These are phyloP conservation scores for Alternaria postmessia DNA, from an alignment of 2,329 filamentous ascomycete species.

Conservation along the genomic window DNA sequence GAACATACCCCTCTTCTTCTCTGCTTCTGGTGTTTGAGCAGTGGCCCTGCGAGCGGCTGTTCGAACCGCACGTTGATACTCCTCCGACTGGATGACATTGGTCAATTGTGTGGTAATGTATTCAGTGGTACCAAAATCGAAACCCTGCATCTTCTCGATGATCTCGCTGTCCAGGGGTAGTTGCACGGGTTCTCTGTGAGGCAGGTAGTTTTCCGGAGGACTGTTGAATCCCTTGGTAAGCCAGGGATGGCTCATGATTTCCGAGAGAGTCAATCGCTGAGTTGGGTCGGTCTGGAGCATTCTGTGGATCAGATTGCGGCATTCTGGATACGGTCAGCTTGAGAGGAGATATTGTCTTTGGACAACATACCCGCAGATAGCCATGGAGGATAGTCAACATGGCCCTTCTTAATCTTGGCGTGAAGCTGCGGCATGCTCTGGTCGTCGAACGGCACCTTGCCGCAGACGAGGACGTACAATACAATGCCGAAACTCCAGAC, in stretches of 20 bases:
- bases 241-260: constrained; percentile 96
- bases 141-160: constrained; percentile 93
- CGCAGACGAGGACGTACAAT: constrained; percentile 94
- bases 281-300: constrained; percentile 96
- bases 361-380: constrained; percentile 77
- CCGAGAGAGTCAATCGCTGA: constrained; percentile 83
- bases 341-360: not conserved
- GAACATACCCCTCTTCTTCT: constrained; percentile 91
- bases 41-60: constrained; percentile 72
- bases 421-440: constrained; percentile 99
- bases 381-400: constrained; percentile 95
- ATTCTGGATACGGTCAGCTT: constrained; percentile 67
- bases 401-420: constrained; percentile 97
- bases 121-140: constrained; percentile 92
- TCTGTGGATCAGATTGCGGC: constrained; percentile 87
- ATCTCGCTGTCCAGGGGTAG: constrained; percentile 84
- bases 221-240: constrained; percentile 89
- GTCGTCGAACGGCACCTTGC: constrained; percentile 98
- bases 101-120: constrained; percentile 82
- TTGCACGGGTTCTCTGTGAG: constrained; percentile 81
- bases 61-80: constrained; percentile 87
- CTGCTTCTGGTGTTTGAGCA: constrained; percentile 63
- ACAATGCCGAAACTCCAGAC: constrained; percentile 99
- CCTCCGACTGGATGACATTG: constrained; percentile 88
- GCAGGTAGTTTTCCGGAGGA: constrained; percentile 88